phyloP scores from a whole-genome alignment of 306 rosid genomes.

The Senna tora region DNA sequence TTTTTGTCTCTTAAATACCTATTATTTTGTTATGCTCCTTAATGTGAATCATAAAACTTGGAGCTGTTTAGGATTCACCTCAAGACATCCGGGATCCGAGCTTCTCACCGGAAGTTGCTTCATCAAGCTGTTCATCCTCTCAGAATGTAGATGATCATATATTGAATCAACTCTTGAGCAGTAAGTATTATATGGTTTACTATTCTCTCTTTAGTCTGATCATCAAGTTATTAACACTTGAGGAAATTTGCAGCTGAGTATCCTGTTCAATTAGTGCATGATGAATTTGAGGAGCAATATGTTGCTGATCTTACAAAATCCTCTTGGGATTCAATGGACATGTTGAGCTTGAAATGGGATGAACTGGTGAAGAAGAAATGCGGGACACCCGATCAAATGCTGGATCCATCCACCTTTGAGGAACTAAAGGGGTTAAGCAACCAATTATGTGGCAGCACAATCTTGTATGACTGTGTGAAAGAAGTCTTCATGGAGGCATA shows the following conservation, averaged over 20 bases:
- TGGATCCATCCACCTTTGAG: conserved; percentile 46
- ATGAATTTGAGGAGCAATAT: conserved; percentile 35
- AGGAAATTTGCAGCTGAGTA: conserved; percentile 50
- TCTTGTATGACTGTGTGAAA: conserved; percentile 54
- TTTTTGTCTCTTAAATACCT: conserved; percentile 7
- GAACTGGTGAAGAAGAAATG: conserved; percentile 46
- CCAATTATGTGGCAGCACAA: conserved; percentile 40
- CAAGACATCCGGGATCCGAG: conserved; percentile 43
- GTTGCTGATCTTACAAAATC: conserved; percentile 37
- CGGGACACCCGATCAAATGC: conserved; percentile 44
- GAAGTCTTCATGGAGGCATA: conserved; percentile 56
- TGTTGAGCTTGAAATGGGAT: conserved; percentile 54
- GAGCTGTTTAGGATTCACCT: conserved; percentile 45
- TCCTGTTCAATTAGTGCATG: conserved; percentile 24
- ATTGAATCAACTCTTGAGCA: conserved; percentile 42
- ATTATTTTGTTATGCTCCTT: conserved; percentile 6
- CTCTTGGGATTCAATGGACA: conserved; percentile 32
- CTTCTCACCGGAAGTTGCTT: conserved; percentile 40
- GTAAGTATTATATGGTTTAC: background rate
- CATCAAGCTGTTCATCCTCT: conserved; percentile 44
- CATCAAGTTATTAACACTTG: conserved; percentile 32
- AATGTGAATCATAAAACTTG: conserved; percentile 32
- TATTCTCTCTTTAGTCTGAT: conserved; percentile 21
- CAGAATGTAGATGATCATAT: conserved; percentile 38
- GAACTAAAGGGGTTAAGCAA: conserved; percentile 45